Conservation (phyloP, 2,329 filamentous ascomycete genomes). For the Ramularia endophylla region DNA sequence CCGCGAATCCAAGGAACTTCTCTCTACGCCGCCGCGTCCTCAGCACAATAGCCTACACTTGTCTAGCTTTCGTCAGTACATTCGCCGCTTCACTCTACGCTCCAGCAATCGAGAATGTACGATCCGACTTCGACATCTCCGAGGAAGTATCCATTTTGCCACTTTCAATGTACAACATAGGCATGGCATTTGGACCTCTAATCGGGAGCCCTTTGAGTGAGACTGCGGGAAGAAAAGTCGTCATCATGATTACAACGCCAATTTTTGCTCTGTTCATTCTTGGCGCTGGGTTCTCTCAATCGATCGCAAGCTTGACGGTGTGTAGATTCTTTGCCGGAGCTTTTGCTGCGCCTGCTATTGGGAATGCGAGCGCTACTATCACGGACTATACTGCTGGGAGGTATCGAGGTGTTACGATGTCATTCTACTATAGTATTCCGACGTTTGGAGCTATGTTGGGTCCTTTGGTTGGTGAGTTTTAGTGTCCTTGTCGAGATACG, state of each 20-base stretch:
- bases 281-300: constrained; percentile 26
- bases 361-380: constrained; percentile 29
- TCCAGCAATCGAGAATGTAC: constrained; percentile 34
- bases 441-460: constrained; percentile 29
- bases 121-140: constrained; percentile 49
- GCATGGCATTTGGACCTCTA: constrained; percentile 53
- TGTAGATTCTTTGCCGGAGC: constrained; percentile 46
- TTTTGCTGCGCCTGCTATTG: constrained; percentile 31
- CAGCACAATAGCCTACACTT: constrained; percentile 23
- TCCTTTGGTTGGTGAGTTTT: constrained; percentile 33
- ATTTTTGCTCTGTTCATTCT: constrained; percentile 33
- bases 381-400: constrained; percentile 27
- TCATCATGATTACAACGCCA: constrained; percentile 32
- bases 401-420: constrained; percentile 24
- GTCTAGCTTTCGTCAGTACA: constrained; percentile 35
- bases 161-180: constrained; percentile 54
- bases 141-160: constrained; percentile 52
- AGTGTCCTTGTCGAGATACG: constrained; percentile 25
- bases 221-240: constrained; percentile 31
- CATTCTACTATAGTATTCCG: constrained; percentile 25
- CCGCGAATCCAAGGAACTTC: constrained; percentile 29
- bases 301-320: constrained; percentile 19
- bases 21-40: constrained; percentile 17
- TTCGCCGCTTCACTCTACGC: constrained; percentile 17
- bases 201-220: constrained; percentile 35